These are phyloP conservation scores for Fusarium sp. DNA, from an alignment of 2,329 filamentous ascomycete species.

Conservation along the genomic window DNA sequence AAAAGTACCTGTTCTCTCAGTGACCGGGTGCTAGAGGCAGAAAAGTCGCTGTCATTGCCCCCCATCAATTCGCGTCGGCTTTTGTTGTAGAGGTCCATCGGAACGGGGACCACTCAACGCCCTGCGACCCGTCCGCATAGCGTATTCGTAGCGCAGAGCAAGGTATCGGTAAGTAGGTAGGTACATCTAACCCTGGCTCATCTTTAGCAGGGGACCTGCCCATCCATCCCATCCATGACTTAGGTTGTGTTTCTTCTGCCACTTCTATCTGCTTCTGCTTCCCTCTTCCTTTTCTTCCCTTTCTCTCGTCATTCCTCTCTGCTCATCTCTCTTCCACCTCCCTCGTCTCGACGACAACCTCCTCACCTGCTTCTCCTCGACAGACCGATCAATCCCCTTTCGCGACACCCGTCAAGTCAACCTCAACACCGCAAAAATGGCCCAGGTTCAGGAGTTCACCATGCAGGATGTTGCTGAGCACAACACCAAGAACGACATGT, in stretches of 20 bases:
- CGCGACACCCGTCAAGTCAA: constrained; percentile 18
- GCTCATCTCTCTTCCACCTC: constrained; percentile 7
- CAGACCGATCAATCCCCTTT: constrained; percentile 12
- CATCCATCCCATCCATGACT: background rate
- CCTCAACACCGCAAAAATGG: constrained; percentile 39
- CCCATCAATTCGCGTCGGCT: background rate
- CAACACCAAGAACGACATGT: constrained; percentile 94
- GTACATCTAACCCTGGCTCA: background rate
- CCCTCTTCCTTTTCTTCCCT: constrained; percentile 20
- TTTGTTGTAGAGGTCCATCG: constrained; percentile 1
- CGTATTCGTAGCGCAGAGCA: constrained; percentile 13
- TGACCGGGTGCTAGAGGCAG: background rate
- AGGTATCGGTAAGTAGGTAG: constrained; percentile 1
- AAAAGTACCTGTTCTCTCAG: background rate
- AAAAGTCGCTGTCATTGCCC: background rate
- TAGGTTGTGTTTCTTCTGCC: constrained; percentile 19
- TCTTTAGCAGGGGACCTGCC: constrained; percentile 31
- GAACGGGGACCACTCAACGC: constrained; percentile 2
- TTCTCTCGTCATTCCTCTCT: constrained; percentile 16
- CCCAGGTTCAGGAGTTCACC: constrained; percentile 69
- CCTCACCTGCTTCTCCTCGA: constrained; percentile 14
- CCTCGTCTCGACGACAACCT: constrained; percentile 27
- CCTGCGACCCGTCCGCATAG: constrained; percentile 8
- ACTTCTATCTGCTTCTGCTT: constrained; percentile 20
- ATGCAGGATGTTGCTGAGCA: constrained; percentile 86